These are phyloP conservation scores for Leptographium galeiforme DNA, from an alignment of 2,329 filamentous ascomycete genomes.

Conservation along the genomic window DNA sequence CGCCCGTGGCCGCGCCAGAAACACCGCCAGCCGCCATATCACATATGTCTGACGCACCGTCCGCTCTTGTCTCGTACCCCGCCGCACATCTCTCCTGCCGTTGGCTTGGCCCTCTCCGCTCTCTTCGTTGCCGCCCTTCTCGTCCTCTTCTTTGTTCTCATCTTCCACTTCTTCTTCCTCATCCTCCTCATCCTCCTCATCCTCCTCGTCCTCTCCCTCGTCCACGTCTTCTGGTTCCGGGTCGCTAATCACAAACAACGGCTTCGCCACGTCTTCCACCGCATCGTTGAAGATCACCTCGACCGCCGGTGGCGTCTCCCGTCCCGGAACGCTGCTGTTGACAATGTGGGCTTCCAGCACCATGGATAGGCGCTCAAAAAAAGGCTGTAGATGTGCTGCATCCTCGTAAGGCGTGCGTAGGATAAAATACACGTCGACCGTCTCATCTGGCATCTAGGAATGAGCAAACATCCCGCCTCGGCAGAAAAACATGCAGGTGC, in stretches of 20 bases:
- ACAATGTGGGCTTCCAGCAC: conserved; percentile 53
- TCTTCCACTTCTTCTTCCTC: conserved; percentile 20
- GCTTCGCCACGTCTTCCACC: conserved; percentile 34
- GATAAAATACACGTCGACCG: conserved; percentile 53
- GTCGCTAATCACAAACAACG: conserved; percentile 35
- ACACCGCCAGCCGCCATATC: conserved; percentile 47
- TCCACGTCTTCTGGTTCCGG: conserved; percentile 13
- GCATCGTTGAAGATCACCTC: conserved; percentile 48
- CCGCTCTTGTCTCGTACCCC: conserved; percentile 8
- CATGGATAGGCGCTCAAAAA: conserved; percentile 49
- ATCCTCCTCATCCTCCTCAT: neutral
- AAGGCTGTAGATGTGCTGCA: conserved; percentile 41
- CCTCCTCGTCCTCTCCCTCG: conserved; percentile 3
- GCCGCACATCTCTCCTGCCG: conserved; percentile 7
- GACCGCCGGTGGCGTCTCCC: conserved; percentile 27
- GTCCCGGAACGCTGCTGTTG: conserved; percentile 38
- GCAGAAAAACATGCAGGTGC: neutral
- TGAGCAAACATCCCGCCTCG: neutral
- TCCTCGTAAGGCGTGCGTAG: conserved; percentile 50
- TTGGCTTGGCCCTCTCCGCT: conserved; percentile 5
- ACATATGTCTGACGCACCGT: conserved; percentile 31
- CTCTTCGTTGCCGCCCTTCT: conserved; percentile 3
- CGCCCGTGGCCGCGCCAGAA: conserved; percentile 45
- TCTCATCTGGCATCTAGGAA: conserved; percentile 47
- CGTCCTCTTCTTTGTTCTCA: conserved; percentile 7